Conservation (phyloP, 768 basidiomycete genomes). For the Dentipellis fragilis region DNA sequence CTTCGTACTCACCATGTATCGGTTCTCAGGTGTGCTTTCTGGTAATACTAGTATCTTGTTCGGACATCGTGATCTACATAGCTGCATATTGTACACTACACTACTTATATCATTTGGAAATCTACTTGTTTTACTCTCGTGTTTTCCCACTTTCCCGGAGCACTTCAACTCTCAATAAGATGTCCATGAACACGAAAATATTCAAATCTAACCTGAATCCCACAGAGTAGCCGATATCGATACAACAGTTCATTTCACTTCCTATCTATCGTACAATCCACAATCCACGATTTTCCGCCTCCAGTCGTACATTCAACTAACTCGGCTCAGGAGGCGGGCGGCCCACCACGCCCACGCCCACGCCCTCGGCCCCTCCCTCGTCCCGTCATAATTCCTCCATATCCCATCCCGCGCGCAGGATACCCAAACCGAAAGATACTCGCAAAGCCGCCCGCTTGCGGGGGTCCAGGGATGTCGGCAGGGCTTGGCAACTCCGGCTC, state of each 20-base stretch:
- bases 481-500: neutral
- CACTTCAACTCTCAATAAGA: too few relatives aligned
- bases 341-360: neutral
- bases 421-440: neutral
- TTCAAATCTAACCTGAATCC: too few relatives aligned
- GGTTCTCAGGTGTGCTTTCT: slow-evolving; percentile 29
- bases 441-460: neutral
- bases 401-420: neutral
- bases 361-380: neutral
- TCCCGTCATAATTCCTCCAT: neutral
- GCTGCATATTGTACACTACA: neutral
- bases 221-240: too few relatives aligned
- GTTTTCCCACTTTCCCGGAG: neutral
- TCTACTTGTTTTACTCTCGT: neutral
- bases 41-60: slow-evolving; percentile 18
- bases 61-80: neutral
- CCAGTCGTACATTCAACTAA: neutral
- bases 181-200: too few relatives aligned
- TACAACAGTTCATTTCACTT: too few relatives aligned
- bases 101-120: neutral
- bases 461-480: neutral
- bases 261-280: too few relatives aligned
- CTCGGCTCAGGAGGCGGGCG: neutral
- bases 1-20: neutral
- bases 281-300: too few relatives aligned